Evolutionary conservation across 495 filamentous ascomycete species (phyloP).

Genomic region (Trichocladium uniseriatum): DNA sequence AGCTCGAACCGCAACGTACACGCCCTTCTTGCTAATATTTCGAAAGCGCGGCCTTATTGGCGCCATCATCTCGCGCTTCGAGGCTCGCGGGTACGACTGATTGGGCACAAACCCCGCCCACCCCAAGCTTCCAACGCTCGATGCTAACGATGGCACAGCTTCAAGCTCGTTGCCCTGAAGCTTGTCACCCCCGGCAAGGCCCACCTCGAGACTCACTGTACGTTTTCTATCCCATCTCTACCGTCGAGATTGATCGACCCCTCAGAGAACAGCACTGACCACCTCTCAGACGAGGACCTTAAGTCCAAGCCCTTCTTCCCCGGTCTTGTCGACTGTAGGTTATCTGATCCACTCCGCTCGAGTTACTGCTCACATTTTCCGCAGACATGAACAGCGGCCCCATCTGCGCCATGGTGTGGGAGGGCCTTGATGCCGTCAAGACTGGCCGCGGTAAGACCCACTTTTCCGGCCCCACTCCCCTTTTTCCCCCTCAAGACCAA

Average conservation of each 20-base stretch:
- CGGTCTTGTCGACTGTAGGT: conserved; percentile 74
- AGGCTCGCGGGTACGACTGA: conserved; percentile 69
- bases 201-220: conserved; percentile 94
- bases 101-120: neutral
- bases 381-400: conserved; percentile 95
- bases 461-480: neutral
- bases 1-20: neutral
- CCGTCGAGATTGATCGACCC: neutral
- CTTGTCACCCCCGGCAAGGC: conserved; percentile 74
- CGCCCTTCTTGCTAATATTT: conserved; percentile 18
- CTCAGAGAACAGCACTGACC: conserved; percentile 32
- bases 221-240: conserved; percentile 15
- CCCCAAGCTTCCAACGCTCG: conserved; percentile 1
- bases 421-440: conserved; percentile 95
- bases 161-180: conserved; percentile 98
- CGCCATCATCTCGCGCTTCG: conserved; percentile 94
- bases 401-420: conserved; percentile 98
- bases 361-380: conserved; percentile 21
- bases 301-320: conserved; percentile 91
- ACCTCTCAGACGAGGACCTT: conserved; percentile 63
- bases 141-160: conserved; percentile 42
- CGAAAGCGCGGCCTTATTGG: conserved; percentile 87
- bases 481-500: neutral
- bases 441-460: conserved; percentile 69
- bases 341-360: neutral